These are phyloP conservation scores for Mrakia gelida DNA, from an alignment of 768 basidiomycete species.

Conservation along the genomic window DNA sequence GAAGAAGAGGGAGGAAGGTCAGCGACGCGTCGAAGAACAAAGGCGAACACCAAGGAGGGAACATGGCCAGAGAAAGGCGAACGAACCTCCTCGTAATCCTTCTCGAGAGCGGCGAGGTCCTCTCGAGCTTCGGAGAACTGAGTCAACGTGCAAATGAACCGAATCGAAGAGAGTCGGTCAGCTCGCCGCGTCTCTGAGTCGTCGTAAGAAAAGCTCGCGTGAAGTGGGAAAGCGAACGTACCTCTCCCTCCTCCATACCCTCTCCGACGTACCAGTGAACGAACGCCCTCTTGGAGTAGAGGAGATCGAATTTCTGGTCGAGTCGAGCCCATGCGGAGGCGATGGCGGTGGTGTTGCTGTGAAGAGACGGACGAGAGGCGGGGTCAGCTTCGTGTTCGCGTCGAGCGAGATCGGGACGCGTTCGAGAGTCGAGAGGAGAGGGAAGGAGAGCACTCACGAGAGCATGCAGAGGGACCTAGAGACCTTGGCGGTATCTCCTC, in stretches of 20 bases:
- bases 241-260: constrained; percentile 99
- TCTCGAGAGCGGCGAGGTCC: constrained; percentile 80
- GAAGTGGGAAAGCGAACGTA: not conserved
- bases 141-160: too few relatives aligned
- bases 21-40: too few relatives aligned
- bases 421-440: not conserved
- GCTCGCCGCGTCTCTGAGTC: constrained; percentile 56
- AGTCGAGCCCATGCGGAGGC: constrained; percentile 88
- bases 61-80: too few relatives aligned
- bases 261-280: constrained; percentile 45
- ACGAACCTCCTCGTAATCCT: constrained; percentile 46
- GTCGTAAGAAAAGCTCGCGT: too few relatives aligned
- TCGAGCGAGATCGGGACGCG: not conserved
- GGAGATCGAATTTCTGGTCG: constrained; percentile 96
- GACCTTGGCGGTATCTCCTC: constrained; percentile 90
- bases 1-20: too few relatives aligned
- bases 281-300: constrained; percentile 71
- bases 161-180: too few relatives aligned
- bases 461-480: constrained; percentile 96
- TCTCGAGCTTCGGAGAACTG: constrained; percentile 92
- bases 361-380: constrained; percentile 47
- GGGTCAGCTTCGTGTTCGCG: too few relatives aligned
- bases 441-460: constrained; percentile 9
- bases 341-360: constrained; percentile 70
- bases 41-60: too few relatives aligned